Conservation (phyloP, 345 rosid species). For the Carallia pectinifolia region DNA sequence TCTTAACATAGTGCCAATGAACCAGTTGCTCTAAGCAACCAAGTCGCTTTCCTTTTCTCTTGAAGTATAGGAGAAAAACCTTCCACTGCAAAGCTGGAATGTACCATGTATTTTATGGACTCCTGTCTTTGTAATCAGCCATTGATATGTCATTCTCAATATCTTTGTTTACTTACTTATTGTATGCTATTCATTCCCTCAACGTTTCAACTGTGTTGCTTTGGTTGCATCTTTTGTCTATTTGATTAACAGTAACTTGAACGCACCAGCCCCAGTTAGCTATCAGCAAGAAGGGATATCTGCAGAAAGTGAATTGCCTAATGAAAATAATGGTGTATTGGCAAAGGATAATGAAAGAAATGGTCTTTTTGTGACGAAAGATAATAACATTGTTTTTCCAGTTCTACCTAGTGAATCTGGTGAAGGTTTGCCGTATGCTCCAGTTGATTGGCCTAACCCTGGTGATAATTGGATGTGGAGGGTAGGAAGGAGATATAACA, state of each 20-base stretch:
- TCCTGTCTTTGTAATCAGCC: too few species aligned
- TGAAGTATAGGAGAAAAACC: too few species aligned
- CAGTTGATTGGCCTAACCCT: conserved; percentile 57
- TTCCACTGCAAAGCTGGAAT: too few species aligned
- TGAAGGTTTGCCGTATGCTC: conserved; percentile 69
- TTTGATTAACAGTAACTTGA: neutral
- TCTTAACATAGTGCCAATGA: too few species aligned
- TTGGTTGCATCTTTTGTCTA: neutral
- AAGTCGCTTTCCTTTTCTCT: too few species aligned
- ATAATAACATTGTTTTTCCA: conserved; percentile 32
- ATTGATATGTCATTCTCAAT: neutral
- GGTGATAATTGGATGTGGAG: conserved; percentile 72
- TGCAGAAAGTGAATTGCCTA: conserved; percentile 8
- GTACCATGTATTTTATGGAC: too few species aligned
- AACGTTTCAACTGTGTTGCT: neutral
- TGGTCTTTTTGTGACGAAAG: conserved; percentile 22
- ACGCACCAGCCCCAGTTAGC: conserved; percentile 9
- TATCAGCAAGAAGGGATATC: neutral
- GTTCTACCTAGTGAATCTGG: conserved; percentile 52
- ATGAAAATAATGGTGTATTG: neutral
- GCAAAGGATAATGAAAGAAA: neutral
- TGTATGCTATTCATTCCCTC: neutral
- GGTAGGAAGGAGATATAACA: conserved; percentile 50
- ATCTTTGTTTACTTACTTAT: neutral
- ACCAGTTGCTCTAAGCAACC: too few species aligned